Base-by-base conservation (phyloP, 2,329 filamentous ascomycete genomes). In the Cylindrodendrum hubeiense region DNA sequence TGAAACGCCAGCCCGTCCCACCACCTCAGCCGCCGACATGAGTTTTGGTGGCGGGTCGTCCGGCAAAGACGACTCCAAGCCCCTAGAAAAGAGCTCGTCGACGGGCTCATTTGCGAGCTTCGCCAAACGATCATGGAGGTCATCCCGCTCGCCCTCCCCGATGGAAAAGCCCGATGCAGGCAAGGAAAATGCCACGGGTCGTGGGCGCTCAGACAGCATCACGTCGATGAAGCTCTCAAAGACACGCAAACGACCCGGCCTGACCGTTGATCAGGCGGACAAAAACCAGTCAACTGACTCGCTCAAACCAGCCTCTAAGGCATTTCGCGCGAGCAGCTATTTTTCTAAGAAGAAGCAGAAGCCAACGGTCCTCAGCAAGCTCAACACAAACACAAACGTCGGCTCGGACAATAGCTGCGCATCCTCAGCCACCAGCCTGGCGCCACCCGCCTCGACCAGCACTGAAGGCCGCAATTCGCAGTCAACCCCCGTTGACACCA, bases 91-190 rank as follows among this genome's bases (percentile, higher is more conserved):
- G 60, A 75, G 79, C 37, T 78, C 78, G 53, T 78, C 78, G 3
- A 77, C 82, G 6, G 81, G 82, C 56, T 85, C 83, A 43, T 83
- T 88, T 68, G 81, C 83, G 52, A 83, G 80, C 66, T 84, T 87
- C 71, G 82, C 86, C 9, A 83, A 81, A 67, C 82, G 83, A 56
- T 84, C 85, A 43, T 89, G 86, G 86, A 83, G 84, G 21, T 75
- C 80, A 39, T 86, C 86, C 34, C 80, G 83, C 17, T 85, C 85
- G 1, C 82, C 85, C 0, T 85, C 85, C 3, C 83, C 86, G 44
- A 71, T 80, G 67, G 71, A 68, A 67, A 64, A 79, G 74, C 71
- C 72, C 39, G 65, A 69, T 15, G 59, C 68, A 50, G 54, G 71
- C 30, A 66, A 74, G 33, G 73, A 70, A 66, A 72, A 70, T 62